A percentile compares a stretch with the other conserved stretches of the same genome.
Evolutionary conservation across 169 alveolate genomes (phyloP).

Genomic region (Eimeria necatrix): DNA sequence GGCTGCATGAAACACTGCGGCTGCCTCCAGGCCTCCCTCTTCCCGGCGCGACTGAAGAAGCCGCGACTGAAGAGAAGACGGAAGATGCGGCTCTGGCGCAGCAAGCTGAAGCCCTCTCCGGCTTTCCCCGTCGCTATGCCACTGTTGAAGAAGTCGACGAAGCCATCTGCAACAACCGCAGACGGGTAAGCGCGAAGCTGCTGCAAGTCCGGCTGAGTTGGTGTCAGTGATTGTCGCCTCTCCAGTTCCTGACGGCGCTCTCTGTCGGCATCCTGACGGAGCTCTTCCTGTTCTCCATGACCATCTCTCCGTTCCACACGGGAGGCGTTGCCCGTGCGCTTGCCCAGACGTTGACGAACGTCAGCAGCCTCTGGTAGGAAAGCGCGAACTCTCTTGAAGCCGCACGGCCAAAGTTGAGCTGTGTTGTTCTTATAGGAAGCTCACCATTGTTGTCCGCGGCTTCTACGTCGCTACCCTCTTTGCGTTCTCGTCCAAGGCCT

Average conservation of each 20-base stretch:
- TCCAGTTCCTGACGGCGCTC: conserved; percentile 59
- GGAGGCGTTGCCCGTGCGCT: conserved; percentile 69
- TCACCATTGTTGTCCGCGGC: conserved; percentile 63
- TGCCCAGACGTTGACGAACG: conserved; percentile 67
- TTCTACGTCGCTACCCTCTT: conserved; percentile 67
- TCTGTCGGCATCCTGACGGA: conserved; percentile 63
- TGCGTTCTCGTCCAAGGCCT: conserved; percentile 66
- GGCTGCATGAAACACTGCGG: neutral
- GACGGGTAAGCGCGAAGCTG: conserved; percentile 15
- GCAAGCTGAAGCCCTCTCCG: conserved; percentile 34
- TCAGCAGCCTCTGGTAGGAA: conserved; percentile 58
- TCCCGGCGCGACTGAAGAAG: conserved; percentile 4
- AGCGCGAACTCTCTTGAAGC: neutral
- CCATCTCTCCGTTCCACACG: conserved; percentile 68
- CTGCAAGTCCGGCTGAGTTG: no score
- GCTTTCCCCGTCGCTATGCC: conserved; percentile 65
- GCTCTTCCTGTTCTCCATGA: conserved; percentile 66
- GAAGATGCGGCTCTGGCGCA: neutral
- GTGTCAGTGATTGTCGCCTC: neutral
- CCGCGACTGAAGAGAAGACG: neutral
- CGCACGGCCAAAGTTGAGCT: neutral
- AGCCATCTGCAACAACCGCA: conserved; percentile 53
- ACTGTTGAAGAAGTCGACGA: conserved; percentile 77
- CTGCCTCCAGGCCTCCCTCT: conserved; percentile 45
- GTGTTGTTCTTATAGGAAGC: neutral